Conservation (phyloP, 371 early-diverging fungal genomes). For the Rhizopus arrhizus region DNA sequence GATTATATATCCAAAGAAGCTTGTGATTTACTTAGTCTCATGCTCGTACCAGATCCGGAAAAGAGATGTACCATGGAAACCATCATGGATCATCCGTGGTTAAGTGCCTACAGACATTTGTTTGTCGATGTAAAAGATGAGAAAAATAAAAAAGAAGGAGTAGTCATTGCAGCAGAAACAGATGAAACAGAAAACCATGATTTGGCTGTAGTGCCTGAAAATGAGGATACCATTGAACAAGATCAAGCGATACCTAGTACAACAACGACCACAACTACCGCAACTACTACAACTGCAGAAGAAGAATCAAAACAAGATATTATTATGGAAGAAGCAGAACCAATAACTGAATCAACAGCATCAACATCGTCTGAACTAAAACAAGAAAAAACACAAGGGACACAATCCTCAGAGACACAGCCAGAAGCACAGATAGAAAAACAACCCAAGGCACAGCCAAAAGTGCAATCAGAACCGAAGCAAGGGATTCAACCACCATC, state of each 20-base stretch:
- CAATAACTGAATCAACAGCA: slow-evolving; percentile 3
- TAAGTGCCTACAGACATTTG: slow-evolving; percentile 34
- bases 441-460: no score
- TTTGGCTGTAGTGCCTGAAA: slow-evolving; percentile 18
- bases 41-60: slow-evolving; percentile 90
- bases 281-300: slow-evolving; percentile 1
- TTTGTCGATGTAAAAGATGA: slow-evolving; percentile 35
- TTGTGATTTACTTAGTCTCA: slow-evolving; percentile 80
- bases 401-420: no score
- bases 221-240: slow-evolving; percentile 1
- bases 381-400: slow-evolving; percentile 16
- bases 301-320: slow-evolving; percentile 12
- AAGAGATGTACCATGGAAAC: slow-evolving; percentile 85
- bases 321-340: slow-evolving; percentile 8
- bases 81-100: slow-evolving; percentile 86
- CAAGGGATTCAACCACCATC: neutral
- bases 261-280: slow-evolving; percentile 3
- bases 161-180: slow-evolving; percentile 13
- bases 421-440: no score
- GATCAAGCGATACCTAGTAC: slow-evolving; percentile 11
- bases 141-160: slow-evolving; percentile 8
- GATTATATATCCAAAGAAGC: slow-evolving; percentile 85
- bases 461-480: neutral
- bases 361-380: slow-evolving; percentile 5
- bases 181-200: slow-evolving; percentile 17